Evolutionary conservation across 176 grass and related monocot species (phyloP).

Genomic region (Musa acuminata): DNA sequence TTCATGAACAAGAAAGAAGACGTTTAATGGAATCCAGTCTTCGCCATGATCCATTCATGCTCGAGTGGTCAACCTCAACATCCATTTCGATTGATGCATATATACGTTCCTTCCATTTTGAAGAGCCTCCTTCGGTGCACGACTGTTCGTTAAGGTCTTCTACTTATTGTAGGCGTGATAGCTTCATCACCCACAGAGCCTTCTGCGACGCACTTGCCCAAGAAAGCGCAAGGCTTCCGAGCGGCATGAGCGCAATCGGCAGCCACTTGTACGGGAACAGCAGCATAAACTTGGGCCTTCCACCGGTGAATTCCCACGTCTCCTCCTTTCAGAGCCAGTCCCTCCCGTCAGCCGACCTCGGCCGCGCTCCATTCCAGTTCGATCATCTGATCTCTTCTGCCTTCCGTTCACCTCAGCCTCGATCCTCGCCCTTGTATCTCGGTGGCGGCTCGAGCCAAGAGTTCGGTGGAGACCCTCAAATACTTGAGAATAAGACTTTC

Average conservation of each 20-base stretch:
- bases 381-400: neutral
- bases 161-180: neutral
- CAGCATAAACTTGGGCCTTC: neutral
- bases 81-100: no score
- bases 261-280: neutral
- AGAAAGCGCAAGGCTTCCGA: slow-evolving; percentile 4
- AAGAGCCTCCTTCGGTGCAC: no score
- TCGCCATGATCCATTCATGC: no score
- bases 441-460: neutral
- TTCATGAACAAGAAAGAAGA: no score
- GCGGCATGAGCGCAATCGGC: no score
- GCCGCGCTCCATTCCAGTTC: neutral
- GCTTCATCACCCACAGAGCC: slow-evolving; percentile 18
- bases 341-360: neutral
- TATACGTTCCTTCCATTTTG: no score
- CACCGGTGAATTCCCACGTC: neutral
- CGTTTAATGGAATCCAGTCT: no score
- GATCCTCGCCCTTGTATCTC: neutral
- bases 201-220: slow-evolving; percentile 15
- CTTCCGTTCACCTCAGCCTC: neutral
- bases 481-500: no score
- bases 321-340: neutral
- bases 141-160: no score
- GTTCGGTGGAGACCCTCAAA: neutral
- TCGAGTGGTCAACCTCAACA: no score